These are phyloP conservation scores for Globisporangium emineosum DNA, from an alignment of 352 stramenopile species.

Conservation along the genomic window DNA sequence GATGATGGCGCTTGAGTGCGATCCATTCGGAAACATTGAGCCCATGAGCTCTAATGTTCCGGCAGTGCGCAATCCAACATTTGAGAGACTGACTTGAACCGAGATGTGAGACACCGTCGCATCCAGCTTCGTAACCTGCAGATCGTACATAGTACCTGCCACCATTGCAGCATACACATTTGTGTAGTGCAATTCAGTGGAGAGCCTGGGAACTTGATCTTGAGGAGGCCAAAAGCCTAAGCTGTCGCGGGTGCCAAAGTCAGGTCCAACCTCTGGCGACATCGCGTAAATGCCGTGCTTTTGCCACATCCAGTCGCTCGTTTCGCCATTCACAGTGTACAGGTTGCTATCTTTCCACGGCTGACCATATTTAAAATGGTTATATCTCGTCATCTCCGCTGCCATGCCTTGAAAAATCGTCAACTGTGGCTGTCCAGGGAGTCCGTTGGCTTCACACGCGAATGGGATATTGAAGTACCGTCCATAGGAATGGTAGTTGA, in stretches of 20 bases:
- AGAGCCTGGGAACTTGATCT: constrained; percentile 52
- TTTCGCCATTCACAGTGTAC: constrained; percentile 86
- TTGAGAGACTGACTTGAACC: constrained; percentile 33
- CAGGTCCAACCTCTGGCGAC: constrained; percentile 77
- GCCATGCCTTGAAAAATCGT: constrained; percentile 51
- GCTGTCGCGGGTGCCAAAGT: constrained; percentile 35
- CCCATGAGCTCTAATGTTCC: constrained; percentile 32
- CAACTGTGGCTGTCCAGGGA: constrained; percentile 28
- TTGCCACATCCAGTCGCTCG: constrained; percentile 86
- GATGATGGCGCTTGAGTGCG: constrained; percentile 24
- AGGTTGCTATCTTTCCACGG: constrained; percentile 82
- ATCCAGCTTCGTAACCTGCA: constrained; percentile 31
- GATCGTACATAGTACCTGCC: constrained; percentile 50
- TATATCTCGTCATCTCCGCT: constrained; percentile 69
- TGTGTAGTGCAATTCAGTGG: constrained; percentile 68
- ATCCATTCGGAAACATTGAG: constrained; percentile 33
- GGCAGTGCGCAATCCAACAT: constrained; percentile 32
- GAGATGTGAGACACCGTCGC: constrained; percentile 18
- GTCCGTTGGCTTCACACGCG: constrained; percentile 63
- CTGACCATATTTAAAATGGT: constrained; percentile 73
- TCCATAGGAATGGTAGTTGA: constrained; percentile 88
- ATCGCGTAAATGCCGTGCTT: constrained; percentile 80
- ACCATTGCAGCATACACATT: constrained; percentile 57
- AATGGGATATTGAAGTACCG: constrained; percentile 84
- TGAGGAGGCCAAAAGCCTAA: constrained; percentile 67